Conservation (phyloP, 805 yeast genomes). For the Kodamaea nitidulidarum region DNA sequence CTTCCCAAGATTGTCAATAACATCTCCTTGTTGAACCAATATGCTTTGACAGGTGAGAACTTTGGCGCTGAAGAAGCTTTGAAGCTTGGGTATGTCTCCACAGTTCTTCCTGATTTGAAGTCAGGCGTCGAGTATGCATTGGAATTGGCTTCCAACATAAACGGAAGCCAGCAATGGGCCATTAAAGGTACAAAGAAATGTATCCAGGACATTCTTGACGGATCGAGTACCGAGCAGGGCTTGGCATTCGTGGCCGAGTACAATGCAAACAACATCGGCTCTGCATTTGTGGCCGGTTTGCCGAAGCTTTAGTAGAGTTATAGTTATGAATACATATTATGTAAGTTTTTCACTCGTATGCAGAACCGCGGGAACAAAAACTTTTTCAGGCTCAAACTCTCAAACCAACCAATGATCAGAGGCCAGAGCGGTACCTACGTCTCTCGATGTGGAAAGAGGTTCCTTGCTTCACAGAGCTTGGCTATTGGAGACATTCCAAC, state of each 20-base stretch:
- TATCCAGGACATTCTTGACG: slow-evolving; percentile 41
- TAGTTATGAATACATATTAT: neutral
- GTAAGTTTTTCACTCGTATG: too few relatives aligned
- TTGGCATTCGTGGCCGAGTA: slow-evolving; percentile 50
- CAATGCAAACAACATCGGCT: slow-evolving; percentile 37
- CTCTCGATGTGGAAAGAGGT: slow-evolving; percentile 3
- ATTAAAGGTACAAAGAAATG: slow-evolving; percentile 59
- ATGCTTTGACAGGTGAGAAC: slow-evolving; percentile 57
- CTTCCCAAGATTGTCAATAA: slow-evolving; percentile 52
- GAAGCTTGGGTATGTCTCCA: slow-evolving; percentile 51
- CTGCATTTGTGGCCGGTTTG: slow-evolving; percentile 2
- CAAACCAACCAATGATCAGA: slow-evolving; percentile 4
- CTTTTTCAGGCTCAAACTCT: slow-evolving; percentile 1
- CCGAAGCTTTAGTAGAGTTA: slow-evolving; percentile 2
- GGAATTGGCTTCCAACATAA: slow-evolving; percentile 46
- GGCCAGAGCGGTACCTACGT: slow-evolving; percentile 4
- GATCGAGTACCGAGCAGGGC: slow-evolving; percentile 42
- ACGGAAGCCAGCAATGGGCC: slow-evolving; percentile 51
- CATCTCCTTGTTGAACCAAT: slow-evolving; percentile 53
- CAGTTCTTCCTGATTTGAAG: slow-evolving; percentile 42
- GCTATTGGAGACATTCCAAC: neutral
- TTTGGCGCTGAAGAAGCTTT: slow-evolving; percentile 55
- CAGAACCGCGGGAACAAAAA: neutral
- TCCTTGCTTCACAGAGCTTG: slow-evolving; percentile 4
- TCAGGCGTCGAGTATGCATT: slow-evolving; percentile 49